A percentile compares a stretch with the other conserved stretches of the same genome.
These are phyloP conservation scores for Elsinoe arachidis DNA, from an alignment of 2,329 filamentous ascomycete genomes.

Conservation along the genomic window DNA sequence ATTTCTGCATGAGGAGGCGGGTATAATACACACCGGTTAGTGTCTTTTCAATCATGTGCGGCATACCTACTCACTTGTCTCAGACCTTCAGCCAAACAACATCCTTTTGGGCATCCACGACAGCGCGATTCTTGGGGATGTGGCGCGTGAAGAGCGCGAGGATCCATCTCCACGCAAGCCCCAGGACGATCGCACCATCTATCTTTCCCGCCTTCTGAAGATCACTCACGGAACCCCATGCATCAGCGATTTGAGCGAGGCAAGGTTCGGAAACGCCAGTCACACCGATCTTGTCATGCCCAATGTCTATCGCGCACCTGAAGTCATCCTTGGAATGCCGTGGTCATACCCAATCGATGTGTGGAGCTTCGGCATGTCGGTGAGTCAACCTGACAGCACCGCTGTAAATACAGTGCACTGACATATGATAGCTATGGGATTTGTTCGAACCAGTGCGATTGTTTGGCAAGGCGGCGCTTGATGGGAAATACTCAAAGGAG, in stretches of 20 bases:
- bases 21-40: conserved; percentile 25
- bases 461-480: conserved; percentile 22
- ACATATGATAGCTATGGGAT: conserved; percentile 28
- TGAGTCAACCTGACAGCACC: conserved; percentile 19
- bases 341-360: conserved; percentile 33
- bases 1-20: conserved; percentile 22
- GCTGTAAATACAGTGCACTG: not conserved
- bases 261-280: conserved; percentile 26
- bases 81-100: conserved; percentile 33
- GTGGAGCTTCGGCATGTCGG: conserved; percentile 32
- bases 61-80: no score
- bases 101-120: conserved; percentile 30
- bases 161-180: conserved; percentile 28
- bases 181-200: conserved; percentile 21
- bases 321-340: conserved; percentile 29
- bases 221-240: conserved; percentile 26
- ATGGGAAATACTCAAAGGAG: conserved; percentile 22
- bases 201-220: conserved; percentile 29
- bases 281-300: conserved; percentile 29
- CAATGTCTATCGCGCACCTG: conserved; percentile 30
- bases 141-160: conserved; percentile 28
- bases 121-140: conserved; percentile 23
- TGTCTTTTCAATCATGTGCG: no score
- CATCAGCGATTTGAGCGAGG: conserved; percentile 32
- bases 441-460: conserved; percentile 29